These are phyloP conservation scores for Boletellus emodensis DNA, from an alignment of 768 basidiomycete species.

Conservation along the genomic window DNA sequence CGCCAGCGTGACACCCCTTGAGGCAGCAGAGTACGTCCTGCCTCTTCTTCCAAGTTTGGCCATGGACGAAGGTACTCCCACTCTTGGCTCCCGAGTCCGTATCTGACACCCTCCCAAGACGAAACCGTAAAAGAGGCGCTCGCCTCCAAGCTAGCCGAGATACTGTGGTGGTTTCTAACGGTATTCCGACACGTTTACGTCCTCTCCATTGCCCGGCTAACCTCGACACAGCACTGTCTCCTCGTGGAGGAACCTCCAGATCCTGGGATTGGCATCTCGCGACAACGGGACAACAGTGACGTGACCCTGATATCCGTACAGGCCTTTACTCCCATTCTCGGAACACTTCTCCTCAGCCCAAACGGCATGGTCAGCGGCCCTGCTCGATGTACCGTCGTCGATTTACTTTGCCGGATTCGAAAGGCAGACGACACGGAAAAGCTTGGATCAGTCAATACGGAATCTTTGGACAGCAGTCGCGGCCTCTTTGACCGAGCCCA, in stretches of 20 bases:
- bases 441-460: conserved; percentile 33
- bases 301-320: conserved; percentile 64
- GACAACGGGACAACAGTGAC: conserved; percentile 14
- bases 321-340: conserved; percentile 88
- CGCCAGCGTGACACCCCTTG: conserved; percentile 70
- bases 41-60: conserved; percentile 85
- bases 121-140: conserved; percentile 87
- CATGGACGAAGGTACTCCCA: conserved; percentile 68
- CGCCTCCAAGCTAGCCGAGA: conserved; percentile 68
- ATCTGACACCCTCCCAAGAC: conserved; percentile 43
- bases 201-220: conserved; percentile 4
- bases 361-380: conserved; percentile 70
- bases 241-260: conserved; percentile 46
- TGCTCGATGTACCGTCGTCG: conserved; percentile 72
- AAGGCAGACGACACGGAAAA: conserved; percentile 49
- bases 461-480: conserved; percentile 22
- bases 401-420: conserved; percentile 68
- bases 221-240: conserved; percentile 54
- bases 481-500: conserved; percentile 55
- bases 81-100: not conserved
- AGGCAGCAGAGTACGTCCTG: conserved; percentile 90
- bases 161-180: conserved; percentile 93
- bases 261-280: conserved; percentile 9
- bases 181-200: conserved; percentile 30
- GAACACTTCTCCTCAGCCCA: conserved; percentile 79